Percentiles rank a stretch among this genome's conserved stretches.
These are phyloP conservation scores for Dendrothele bispora DNA, from an alignment of 768 basidiomycete genomes.

Conservation along the genomic window DNA sequence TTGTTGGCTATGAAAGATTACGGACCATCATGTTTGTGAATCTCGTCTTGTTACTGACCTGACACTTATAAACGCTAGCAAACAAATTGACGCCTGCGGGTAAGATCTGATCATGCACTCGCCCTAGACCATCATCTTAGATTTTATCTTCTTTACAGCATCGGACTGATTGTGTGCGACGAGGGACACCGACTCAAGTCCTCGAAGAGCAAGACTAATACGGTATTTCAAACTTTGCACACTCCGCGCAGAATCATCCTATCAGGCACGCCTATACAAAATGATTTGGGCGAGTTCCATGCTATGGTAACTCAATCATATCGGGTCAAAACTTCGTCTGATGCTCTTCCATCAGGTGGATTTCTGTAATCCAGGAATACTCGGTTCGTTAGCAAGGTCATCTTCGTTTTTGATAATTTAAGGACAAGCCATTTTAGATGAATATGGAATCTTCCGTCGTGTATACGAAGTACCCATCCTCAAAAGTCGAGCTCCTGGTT, in stretches of 20 bases:
- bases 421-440: constrained; percentile 60
- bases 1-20: constrained; percentile 94
- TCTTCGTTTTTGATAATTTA: constrained; percentile 5
- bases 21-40: constrained; percentile 73
- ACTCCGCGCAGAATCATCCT: constrained; percentile 83
- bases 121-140: not conserved
- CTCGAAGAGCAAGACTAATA: constrained; percentile 84
- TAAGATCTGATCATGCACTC: constrained; percentile 29
- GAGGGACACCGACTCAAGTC: constrained; percentile 96
- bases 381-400: constrained; percentile 49
- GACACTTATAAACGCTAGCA: constrained; percentile 29
- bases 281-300: constrained; percentile 93
- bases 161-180: constrained; percentile 93
- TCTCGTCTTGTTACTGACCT: constrained; percentile 3
- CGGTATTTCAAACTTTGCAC: constrained; percentile 77
- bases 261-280: constrained; percentile 97
- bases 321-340: not conserved
- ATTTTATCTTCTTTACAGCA: constrained; percentile 38
- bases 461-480: constrained; percentile 89
- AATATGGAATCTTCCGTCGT: constrained; percentile 71
- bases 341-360: constrained; percentile 55
- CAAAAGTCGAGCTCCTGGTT: constrained; percentile 78
- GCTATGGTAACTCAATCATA: constrained; percentile 71
- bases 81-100: constrained; percentile 65
- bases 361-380: constrained; percentile 90